Percentiles rank a stretch among this genome's conserved stretches.
These are phyloP conservation scores for Citrullus amarus DNA, from an alignment of 306 rosid species.

Conservation along the genomic window DNA sequence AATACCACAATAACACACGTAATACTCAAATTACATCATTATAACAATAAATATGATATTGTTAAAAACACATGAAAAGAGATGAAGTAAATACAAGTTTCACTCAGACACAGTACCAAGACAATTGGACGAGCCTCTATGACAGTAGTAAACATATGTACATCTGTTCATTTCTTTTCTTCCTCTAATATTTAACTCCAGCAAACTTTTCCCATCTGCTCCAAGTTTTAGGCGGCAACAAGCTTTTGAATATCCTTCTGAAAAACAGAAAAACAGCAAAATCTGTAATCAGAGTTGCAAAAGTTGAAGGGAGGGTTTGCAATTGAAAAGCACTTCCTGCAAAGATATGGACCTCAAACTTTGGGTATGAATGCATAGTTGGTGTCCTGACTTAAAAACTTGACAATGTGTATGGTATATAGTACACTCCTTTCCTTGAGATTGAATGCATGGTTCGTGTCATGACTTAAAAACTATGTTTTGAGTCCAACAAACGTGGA, in stretches of 20 bases:
- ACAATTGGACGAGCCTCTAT: not conserved
- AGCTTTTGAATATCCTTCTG: conserved; percentile 91
- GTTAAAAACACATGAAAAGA: not conserved
- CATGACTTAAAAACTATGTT: not conserved
- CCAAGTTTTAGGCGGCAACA: conserved; percentile 45
- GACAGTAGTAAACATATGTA: not conserved
- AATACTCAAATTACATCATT: not conserved
- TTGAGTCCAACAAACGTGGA: too few species aligned
- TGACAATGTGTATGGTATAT: too few species aligned
- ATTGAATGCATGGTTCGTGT: not conserved
- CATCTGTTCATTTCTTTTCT: not conserved
- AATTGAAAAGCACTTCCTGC: not conserved
- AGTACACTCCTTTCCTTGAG: too few species aligned
- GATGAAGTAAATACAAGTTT: not conserved
- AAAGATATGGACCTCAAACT: too few species aligned
- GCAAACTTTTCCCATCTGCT: not conserved
- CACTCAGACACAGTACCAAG: not conserved
- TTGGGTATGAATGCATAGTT: not conserved
- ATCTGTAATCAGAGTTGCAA: too few species aligned
- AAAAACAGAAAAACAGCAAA: conserved; percentile 4
- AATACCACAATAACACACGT: not conserved
- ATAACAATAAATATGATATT: not conserved
- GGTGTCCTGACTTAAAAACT: not conserved
- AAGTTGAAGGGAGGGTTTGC: not conserved
- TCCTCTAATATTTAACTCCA: not conserved